Percentiles rank a stretch among this genome's conserved stretches.
These are phyloP conservation scores for Boletus rex-veris DNA, from an alignment of 768 basidiomycete genomes.

Conservation along the genomic window DNA sequence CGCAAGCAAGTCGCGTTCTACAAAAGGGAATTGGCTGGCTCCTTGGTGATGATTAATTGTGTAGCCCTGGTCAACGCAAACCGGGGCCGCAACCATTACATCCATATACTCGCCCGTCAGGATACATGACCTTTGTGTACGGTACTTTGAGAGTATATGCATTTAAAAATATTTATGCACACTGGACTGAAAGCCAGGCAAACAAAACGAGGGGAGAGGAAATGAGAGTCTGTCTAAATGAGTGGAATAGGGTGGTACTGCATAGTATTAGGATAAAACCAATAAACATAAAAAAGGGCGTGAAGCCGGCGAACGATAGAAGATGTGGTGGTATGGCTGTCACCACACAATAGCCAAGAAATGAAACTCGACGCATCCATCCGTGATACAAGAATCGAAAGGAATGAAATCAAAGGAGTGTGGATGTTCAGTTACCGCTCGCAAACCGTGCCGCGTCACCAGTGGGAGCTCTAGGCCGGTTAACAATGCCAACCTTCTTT, in stretches of 20 bases:
- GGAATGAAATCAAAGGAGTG: slow-evolving; percentile 9
- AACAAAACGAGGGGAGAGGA: slow-evolving; percentile 25
- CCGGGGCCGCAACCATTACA: slow-evolving; percentile 11
- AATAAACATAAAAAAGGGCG: slow-evolving; percentile 6
- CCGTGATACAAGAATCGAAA: slow-evolving; percentile 13
- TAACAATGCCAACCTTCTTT: slow-evolving; percentile 42
- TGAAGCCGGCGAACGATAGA: slow-evolving; percentile 5
- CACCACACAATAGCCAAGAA: slow-evolving; percentile 14
- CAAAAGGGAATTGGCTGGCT: slow-evolving; percentile 96
- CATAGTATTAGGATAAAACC: no score
- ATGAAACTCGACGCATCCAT: slow-evolving; percentile 12
- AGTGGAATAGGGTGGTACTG: slow-evolving; percentile 7
- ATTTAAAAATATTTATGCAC: slow-evolving; percentile 24
- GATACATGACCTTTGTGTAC: slow-evolving; percentile 16
- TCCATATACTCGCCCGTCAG: slow-evolving; percentile 2
- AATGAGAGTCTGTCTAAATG: slow-evolving; percentile 18
- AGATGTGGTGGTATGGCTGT: slow-evolving; percentile 9
- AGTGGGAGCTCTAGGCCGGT: slow-evolving; percentile 67
- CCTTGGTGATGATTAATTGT: slow-evolving; percentile 54
- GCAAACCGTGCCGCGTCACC: slow-evolving; percentile 63
- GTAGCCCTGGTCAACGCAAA: background rate
- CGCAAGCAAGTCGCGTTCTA: slow-evolving; percentile 74
- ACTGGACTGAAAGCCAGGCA: slow-evolving; percentile 19
- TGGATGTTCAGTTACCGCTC: slow-evolving; percentile 33
- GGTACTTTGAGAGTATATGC: slow-evolving; percentile 16